Evolutionary conservation across 805 yeast species (phyloP), one percentile per base, ranked within the genome.

Genomic region (Pichia exigua): DNA sequence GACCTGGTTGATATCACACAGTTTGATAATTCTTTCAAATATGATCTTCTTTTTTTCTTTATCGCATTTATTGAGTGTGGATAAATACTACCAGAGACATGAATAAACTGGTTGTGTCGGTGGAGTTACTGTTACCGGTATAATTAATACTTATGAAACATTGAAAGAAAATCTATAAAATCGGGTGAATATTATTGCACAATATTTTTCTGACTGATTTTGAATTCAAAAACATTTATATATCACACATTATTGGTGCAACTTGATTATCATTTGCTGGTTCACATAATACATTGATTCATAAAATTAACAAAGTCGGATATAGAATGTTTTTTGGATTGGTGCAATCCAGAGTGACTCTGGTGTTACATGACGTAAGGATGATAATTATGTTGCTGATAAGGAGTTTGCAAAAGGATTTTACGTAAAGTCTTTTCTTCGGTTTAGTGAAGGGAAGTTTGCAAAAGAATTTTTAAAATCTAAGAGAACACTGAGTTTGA

Each of bases 171-270:
- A 50, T 24, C 45, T 51, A 18, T 75, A 73, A 8, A 71, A 75
- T 56, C 65, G 65, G 21, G 75, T 77, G 8, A 66, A 74, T 1
- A 64, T 77, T 24, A 58, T 77, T 2, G 75, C 75, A 1, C 63
- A 68, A 27, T 66, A 75, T n/a, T 54, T 61, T 81, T 26, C 87
- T 86, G 0, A 84, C 85, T 1, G 86, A 82, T 48, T 59, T 68
- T 28, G 73, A 74, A 45, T 68, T 73, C 35, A 65, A 65, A 17
- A 51, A 57, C 4, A 73, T 73, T 13, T 83, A 79, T 60, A 74
- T 86, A 3, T 79, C 85, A 0, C 87, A 87, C 3, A 77, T 72
- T 62, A 88, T 87, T 0, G 89, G 88, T 8, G 90, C 88, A 45
- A 79, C 82, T 58, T 83, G 88, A 86, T 71, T 70, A 44, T 76